phyloP scores from a whole-genome alignment of 225 moss, liverwort and hornwort species.

The Polytrichum formosum region DNA sequence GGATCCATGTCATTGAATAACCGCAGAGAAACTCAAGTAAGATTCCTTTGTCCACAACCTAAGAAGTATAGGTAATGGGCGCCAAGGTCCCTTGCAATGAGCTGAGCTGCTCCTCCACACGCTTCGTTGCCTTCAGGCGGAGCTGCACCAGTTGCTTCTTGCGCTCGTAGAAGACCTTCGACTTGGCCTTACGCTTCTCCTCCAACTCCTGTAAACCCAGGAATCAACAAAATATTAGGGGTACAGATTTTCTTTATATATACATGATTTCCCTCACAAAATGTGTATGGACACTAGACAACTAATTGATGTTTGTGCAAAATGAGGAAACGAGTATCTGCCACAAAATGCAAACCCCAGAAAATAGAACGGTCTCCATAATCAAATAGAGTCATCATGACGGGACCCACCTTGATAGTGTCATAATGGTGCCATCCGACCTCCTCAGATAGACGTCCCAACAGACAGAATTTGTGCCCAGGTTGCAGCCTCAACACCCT shows the following conservation, averaged over 20 bases:
- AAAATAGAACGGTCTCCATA: too few species aligned
- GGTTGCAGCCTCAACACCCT: slow-evolving; percentile 93
- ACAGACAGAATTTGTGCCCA: slow-evolving; percentile 84
- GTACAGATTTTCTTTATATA: too few species aligned
- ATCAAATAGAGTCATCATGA: too few species aligned
- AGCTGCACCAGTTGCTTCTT: slow-evolving; percentile 91
- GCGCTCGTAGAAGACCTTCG: slow-evolving; percentile 89
- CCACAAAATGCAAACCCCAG: too few species aligned
- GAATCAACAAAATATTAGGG: too few species aligned
- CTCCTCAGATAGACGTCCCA: slow-evolving; percentile 81
- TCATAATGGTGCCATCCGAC: slow-evolving; percentile 96
- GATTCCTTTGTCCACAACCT: slow-evolving; percentile 20
- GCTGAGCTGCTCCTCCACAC: slow-evolving; percentile 65
- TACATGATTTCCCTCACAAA: too few species aligned
- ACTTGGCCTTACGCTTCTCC: slow-evolving; percentile 88
- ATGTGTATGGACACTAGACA: too few species aligned
- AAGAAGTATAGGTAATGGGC: slow-evolving; percentile 72
- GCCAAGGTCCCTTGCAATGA: slow-evolving; percentile 55
- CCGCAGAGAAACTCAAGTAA: slow-evolving; percentile 15
- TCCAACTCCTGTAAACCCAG: slow-evolving; percentile 67
- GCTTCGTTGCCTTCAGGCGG: slow-evolving; percentile 75
- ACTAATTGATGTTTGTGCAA: too few species aligned
- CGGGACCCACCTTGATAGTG: slow-evolving; percentile 67
- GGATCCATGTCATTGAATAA: slow-evolving; percentile 19
- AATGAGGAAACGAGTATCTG: too few species aligned